Percentiles rank a stretch among this genome's conserved stretches.
Evolutionary conservation across 345 rosid genomes (phyloP).

Genomic region (Syzygium aromaticum): DNA sequence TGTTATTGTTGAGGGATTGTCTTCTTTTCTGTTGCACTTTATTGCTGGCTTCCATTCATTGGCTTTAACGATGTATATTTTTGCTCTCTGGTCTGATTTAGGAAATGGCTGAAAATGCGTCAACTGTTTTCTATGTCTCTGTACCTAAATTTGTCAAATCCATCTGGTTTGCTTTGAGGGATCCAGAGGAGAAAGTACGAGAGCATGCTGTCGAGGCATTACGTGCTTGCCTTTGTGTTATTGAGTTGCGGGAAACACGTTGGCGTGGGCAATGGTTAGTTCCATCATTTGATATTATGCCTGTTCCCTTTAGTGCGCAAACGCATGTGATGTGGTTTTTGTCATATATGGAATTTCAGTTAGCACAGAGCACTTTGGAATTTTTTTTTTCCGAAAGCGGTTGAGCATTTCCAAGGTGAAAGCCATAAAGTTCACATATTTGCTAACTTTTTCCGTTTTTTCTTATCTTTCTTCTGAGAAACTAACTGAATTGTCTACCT

Average conservation of each 20-base stretch:
- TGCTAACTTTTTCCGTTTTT: not conserved
- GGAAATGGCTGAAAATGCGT: slow-evolving; percentile 99
- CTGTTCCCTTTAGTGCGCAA: not conserved
- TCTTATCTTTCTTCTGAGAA: not conserved
- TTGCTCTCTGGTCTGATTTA: slow-evolving; percentile 3
- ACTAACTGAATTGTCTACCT: not conserved
- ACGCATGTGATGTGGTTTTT: not conserved
- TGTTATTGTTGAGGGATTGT: not conserved
- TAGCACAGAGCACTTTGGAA: not conserved
- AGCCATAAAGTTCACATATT: not conserved
- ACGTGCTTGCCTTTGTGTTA: slow-evolving; percentile 98
- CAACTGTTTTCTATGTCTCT: slow-evolving; percentile 93
- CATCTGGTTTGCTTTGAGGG: slow-evolving; percentile 97
- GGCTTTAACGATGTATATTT: not conserved
- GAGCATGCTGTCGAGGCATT: slow-evolving; percentile 95
- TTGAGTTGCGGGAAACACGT: slow-evolving; percentile 98
- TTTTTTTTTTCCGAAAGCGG: not conserved
- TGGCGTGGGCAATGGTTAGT: slow-evolving; percentile 98
- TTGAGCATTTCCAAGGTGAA: not conserved
- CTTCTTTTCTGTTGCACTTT: not conserved
- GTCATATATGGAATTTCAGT: not conserved
- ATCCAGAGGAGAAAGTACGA: slow-evolving; percentile 79
- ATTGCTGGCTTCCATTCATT: not conserved
- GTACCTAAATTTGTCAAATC: slow-evolving; percentile 89
- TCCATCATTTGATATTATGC: not conserved